Percentiles rank a stretch among this genome's conserved stretches.
Evolutionary conservation across 2,329 filamentous ascomycete species (phyloP).

Genomic region (Alternaria arborescens): DNA sequence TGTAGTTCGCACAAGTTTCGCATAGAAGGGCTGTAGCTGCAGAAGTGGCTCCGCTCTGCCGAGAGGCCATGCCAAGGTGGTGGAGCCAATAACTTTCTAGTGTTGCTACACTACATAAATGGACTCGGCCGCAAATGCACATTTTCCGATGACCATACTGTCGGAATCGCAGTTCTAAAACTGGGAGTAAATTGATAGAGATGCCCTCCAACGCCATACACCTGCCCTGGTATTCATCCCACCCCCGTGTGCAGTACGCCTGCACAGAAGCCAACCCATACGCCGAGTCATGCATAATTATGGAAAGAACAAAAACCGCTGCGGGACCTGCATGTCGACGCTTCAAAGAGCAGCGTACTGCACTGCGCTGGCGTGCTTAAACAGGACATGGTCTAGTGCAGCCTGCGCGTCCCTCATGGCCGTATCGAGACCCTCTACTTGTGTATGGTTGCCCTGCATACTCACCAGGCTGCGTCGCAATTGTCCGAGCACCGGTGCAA

Average conservation of each 20-base stretch:
- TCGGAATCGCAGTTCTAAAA: conserved; percentile 39
- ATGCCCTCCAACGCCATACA: conserved; percentile 28
- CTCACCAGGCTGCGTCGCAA: conserved; percentile 50
- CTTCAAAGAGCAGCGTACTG: conserved; percentile 44
- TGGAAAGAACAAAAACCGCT: conserved; percentile 25
- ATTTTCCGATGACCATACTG: conserved; percentile 40
- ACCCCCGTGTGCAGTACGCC: conserved; percentile 25
- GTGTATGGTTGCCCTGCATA: conserved; percentile 50
- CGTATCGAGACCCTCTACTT: conserved; percentile 47
- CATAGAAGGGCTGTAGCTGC: conserved; percentile 12
- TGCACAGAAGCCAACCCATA: conserved; percentile 16
- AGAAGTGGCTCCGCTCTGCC: conserved; percentile 29
- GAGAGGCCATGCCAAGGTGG: conserved; percentile 9
- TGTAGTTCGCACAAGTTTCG: conserved; percentile 22
- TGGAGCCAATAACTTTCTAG: conserved; percentile 29
- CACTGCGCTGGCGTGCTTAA: conserved; percentile 40
- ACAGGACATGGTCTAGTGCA: conserved; percentile 48
- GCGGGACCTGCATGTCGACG: conserved; percentile 40
- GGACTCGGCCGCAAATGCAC: conserved; percentile 38
- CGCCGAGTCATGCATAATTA: conserved; percentile 31
- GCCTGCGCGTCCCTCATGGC: conserved; percentile 41
- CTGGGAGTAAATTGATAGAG: conserved; percentile 18
- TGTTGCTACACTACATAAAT: conserved; percentile 31
- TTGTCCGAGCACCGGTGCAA: conserved; percentile 48
- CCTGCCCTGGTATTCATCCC: conserved; percentile 23